Base-by-base conservation (phyloP, 192 early-diverging fungal species). In the Cladochytrium replicatum region DNA sequence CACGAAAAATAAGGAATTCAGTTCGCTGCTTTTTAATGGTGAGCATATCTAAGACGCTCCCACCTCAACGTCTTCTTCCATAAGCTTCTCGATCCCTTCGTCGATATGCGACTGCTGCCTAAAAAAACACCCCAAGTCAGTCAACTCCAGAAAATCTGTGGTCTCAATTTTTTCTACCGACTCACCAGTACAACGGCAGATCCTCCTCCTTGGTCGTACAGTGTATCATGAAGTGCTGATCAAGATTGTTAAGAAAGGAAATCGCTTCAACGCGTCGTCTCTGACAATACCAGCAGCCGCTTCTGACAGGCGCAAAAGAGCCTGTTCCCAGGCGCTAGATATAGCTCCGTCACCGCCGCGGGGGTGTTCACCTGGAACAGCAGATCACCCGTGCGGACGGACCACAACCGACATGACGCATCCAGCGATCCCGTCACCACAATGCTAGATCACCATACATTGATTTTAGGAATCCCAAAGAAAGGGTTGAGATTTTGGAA, bases 341-440 rank as follows among this genome's bases (percentile, higher is more conserved):
- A 13, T 7, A 76, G 43, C 6, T 39, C 29, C 22, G 60, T 47
- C 13, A 69, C 64, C 4, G 71, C 54, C 22, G 64, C 63, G 15
- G 77, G 77, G 4, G 68, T 46, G 48, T 80, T 80, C 50, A 80
- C 77, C 34, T 80, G 77, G 49, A 80, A 80, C 4, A 80, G 60
- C n/a, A 71, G 57, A 29, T 76, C 71, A 1, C 77, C 77, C 29
- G 69, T 25, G n/a, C 74, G 50, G 13, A 53, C 57, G 5, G 71
- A 74, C 77, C 77, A 80, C 4, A 80, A 50, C 11, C 77, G 57
- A 39, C 67, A 72, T 0, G 77, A 77, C 15, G 66, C 48, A 47
- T 80, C 77, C 45, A 67, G 58, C n/a, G 69, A 72, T n/a, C 74
- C 74, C 4, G 77, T 74, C 25, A 74, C 57, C 15, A 70, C 22